A percentile compares a stretch with the other conserved stretches of the same genome.
Conservation (phyloP, 1,284 basidiomycete species). For the Apiotrichum laibachii region DNA sequence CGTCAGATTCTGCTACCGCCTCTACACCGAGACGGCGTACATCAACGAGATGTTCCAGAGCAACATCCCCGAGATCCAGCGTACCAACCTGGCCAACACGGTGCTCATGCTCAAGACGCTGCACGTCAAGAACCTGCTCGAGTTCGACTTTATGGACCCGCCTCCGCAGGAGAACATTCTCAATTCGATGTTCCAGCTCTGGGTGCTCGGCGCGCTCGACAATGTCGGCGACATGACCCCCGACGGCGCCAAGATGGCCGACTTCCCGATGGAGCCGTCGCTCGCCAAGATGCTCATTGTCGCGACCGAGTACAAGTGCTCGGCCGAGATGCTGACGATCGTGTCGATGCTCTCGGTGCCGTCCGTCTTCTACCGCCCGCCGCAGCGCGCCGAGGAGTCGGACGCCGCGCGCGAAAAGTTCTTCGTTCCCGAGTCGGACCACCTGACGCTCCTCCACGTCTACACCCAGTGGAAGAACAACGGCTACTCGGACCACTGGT, state of each 20-base stretch:
- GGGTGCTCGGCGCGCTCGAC: slow-evolving; percentile 96
- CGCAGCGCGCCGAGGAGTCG: slow-evolving; percentile 91
- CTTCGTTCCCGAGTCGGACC: slow-evolving; percentile 96
- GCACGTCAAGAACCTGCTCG: slow-evolving; percentile 90
- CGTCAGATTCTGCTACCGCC: slow-evolving; percentile 84
- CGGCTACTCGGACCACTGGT: slow-evolving; percentile 89
- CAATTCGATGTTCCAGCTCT: slow-evolving; percentile 98
- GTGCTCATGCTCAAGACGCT: slow-evolving; percentile 92
- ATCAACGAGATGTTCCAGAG: slow-evolving; percentile 93
- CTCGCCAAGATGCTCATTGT: slow-evolving; percentile 98
- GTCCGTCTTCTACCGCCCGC: slow-evolving; percentile 92
- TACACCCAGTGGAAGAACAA: slow-evolving; percentile 98
- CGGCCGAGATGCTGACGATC: slow-evolving; percentile 93
- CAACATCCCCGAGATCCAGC: slow-evolving; percentile 96
- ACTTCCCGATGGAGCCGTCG: slow-evolving; percentile 97
- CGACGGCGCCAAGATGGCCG: slow-evolving; percentile 92
- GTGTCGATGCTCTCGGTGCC: slow-evolving; percentile 99
- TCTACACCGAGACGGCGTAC: slow-evolving; percentile 96
- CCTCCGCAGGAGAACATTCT: slow-evolving; percentile 85
- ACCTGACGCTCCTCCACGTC: slow-evolving; percentile 91
- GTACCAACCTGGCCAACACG: slow-evolving; percentile 95
- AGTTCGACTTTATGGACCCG: slow-evolving; percentile 99
- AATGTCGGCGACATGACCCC: slow-evolving; percentile 95
- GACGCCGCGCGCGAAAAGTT: slow-evolving; percentile 98
- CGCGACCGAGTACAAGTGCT: slow-evolving; percentile 89